These are phyloP conservation scores for Didymella pomorum DNA, from an alignment of 2,329 filamentous ascomycete genomes.

Conservation along the genomic window DNA sequence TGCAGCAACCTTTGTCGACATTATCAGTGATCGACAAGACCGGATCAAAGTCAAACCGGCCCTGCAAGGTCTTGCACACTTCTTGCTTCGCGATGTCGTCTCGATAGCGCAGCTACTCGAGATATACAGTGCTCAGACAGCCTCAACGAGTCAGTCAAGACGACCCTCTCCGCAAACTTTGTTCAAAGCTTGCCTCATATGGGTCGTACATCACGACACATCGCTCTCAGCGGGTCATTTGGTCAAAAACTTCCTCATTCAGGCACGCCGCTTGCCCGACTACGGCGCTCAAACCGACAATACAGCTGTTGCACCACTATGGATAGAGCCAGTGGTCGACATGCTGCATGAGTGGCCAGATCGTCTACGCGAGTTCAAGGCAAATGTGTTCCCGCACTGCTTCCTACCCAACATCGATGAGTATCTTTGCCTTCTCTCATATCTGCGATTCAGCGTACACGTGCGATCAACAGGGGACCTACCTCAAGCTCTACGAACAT, in stretches of 20 bases:
- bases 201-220: conserved; percentile 53
- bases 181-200: conserved; percentile 42
- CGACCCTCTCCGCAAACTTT: conserved; percentile 28
- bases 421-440: conserved; percentile 52
- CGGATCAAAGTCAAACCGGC: conserved; percentile 74
- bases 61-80: conserved; percentile 71
- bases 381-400: conserved; percentile 58
- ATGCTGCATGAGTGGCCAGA: conserved; percentile 47
- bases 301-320: conserved; percentile 37
- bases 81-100: conserved; percentile 68
- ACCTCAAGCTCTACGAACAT: conserved; percentile 23
- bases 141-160: conserved; percentile 3
- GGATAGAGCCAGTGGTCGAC: conserved; percentile 50
- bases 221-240: conserved; percentile 51
- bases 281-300: conserved; percentile 12
- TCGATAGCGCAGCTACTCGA: conserved; percentile 49
- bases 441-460: conserved; percentile 47
- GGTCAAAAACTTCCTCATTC: conserved; percentile 45
- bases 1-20: conserved; percentile 60
- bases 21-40: conserved; percentile 67
- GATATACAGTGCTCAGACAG: conserved; percentile 45
- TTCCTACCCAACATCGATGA: conserved; percentile 53
- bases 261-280: conserved; percentile 34
- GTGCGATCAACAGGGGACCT: conserved; percentile 31
- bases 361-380: conserved; percentile 52